Base-by-base conservation (phyloP, 2,329 filamentous ascomycete genomes). In the Xylariales sp. region DNA sequence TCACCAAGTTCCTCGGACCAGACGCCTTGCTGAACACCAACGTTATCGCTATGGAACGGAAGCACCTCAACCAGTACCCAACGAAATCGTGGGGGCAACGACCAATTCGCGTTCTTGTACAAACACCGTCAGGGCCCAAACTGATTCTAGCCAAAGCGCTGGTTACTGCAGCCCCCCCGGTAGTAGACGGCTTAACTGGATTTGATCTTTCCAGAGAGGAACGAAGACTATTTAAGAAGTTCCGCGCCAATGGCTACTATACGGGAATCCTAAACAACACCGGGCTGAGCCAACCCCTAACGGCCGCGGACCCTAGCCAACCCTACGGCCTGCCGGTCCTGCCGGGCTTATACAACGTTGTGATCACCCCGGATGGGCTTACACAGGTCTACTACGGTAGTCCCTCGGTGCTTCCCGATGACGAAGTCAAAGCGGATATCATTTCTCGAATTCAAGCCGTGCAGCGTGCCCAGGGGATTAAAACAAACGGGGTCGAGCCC, bases 101-200 rank as follows among this genome's bases (percentile, higher is more conserved):
- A 55, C 18, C 67, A 69, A 2, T 74, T 77, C 9, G 64, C 75
- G 28, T 64, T 83, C 10, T 75, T 9, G 75, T 78, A 10, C 60
- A 68, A 45, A 79, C 80, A 2, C 72, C 78, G 7, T 61, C 69
- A 2, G 78, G 79, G 3, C 64, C 39, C 0, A 76, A 75, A 57
- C 68, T 77, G 12, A 75, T 85, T 50, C 65, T 75, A 52, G 80
- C 81, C 3, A 78, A 78, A 43, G 80, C 82, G 59, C 70, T 85
- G 1, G 68, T 86, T 10, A 75, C 82, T 18, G 74, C 82, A n/a
- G 78, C 82, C 8, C 83, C 83, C 0, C 83, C 81, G 2, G 76
- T 75, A 36, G 52, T 80, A 3, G 69, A 77, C 0, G 79, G 77
- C 56, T 74, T 85, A 4, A 5, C 62, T 0, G 72, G 71, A 0